Conservation (phyloP, 495 filamentous ascomycete species). For the Cladorrhinum samala region DNA sequence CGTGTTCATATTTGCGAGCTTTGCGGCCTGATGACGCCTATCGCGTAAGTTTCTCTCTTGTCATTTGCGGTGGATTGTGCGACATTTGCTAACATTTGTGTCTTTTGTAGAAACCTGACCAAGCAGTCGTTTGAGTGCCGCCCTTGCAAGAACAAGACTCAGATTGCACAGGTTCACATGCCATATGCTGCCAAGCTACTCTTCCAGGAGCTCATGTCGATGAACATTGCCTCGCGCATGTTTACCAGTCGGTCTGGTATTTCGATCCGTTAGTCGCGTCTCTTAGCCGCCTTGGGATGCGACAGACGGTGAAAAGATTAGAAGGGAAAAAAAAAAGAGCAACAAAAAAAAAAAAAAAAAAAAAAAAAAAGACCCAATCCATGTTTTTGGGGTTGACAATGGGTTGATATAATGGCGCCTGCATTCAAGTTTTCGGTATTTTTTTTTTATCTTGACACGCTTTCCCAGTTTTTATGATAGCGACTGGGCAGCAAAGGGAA, state of each 20-base stretch:
- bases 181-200: slow-evolving; percentile 97
- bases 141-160: slow-evolving; percentile 96
- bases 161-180: slow-evolving; percentile 93
- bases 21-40: slow-evolving; percentile 96
- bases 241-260: slow-evolving; percentile 79
- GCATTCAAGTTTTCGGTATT: too few relatives aligned
- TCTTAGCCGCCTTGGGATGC: background rate
- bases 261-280: slow-evolving; percentile 49
- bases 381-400: background rate
- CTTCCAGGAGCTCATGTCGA: slow-evolving; percentile 94
- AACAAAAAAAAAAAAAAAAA: background rate
- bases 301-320: background rate
- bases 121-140: slow-evolving; percentile 94
- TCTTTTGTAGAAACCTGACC: slow-evolving; percentile 68
- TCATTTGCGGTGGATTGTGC: background rate
- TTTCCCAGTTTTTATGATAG: background rate
- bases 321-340: background rate
- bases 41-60: slow-evolving; percentile 69
- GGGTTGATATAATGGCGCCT: background rate
- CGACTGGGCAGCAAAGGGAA: background rate
- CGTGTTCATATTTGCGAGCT: slow-evolving; percentile 97
- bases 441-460: background rate
- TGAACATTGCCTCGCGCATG: slow-evolving; percentile 98
- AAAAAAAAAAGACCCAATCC: too few relatives aligned
- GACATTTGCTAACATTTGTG: slow-evolving; percentile 19